phyloP scores from a whole-genome alignment of 768 basidiomycete genomes.

The Leccinum truebloodii region DNA sequence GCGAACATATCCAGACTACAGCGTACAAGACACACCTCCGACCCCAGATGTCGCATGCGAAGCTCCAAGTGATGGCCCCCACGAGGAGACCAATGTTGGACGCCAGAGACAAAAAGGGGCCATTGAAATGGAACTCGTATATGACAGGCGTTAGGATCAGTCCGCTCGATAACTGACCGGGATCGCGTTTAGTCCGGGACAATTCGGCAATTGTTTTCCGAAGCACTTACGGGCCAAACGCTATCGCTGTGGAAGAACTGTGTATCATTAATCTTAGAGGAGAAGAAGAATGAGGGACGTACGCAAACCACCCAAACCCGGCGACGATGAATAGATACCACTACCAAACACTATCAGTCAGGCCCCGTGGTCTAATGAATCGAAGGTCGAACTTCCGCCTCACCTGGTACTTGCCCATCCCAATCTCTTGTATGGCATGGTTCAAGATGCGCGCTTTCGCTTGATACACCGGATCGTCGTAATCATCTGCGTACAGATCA shows the following conservation, averaged over 20 bases:
- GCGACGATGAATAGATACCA: conserved; percentile 41
- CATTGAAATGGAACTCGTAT: conserved; percentile 48
- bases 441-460: conserved; percentile 51
- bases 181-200: background rate
- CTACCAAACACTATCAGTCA: conserved; percentile 18
- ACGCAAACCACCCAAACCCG: conserved; percentile 46
- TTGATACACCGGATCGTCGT: conserved; percentile 47
- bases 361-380: background rate
- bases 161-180: conserved; percentile 39
- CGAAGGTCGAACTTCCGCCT: background rate
- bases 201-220: background rate
- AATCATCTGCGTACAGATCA: conserved; percentile 38
- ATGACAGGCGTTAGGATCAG: conserved; percentile 49
- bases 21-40: conserved; percentile 34
- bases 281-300: conserved; percentile 11
- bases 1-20: background rate
- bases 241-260: conserved; percentile 30
- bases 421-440: conserved; percentile 50
- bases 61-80: conserved; percentile 50
- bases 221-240: conserved; percentile 39
- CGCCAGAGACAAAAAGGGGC: conserved; percentile 51
- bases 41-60: conserved; percentile 55
- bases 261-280: too few species aligned
- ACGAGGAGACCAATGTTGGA: conserved; percentile 54
- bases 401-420: conserved; percentile 59